A percentile compares a stretch with the other conserved stretches of the same genome.
Conservation (phyloP, 768 basidiomycete species). For the Coprinellus micaceus region DNA sequence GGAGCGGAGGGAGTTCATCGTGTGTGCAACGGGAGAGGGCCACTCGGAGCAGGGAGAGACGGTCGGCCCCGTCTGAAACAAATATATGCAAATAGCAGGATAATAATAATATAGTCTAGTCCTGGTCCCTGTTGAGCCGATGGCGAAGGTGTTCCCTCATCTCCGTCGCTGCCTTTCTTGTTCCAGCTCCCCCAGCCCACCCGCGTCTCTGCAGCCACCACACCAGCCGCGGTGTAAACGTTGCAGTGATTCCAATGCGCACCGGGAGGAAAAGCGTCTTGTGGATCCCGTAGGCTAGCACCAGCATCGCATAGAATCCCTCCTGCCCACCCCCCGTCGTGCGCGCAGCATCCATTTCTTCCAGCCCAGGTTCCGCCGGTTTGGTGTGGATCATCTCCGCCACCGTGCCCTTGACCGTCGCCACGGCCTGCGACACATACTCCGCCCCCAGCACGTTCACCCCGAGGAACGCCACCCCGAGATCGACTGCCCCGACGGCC, state of each 20-base stretch:
- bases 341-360: conserved; percentile 51
- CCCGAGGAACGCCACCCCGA: conserved; percentile 76
- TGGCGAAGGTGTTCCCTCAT: conserved; percentile 47
- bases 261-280: conserved; percentile 91
- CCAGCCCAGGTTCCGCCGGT: conserved; percentile 63
- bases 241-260: conserved; percentile 84
- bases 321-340: conserved; percentile 47
- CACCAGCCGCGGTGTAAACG: conserved; percentile 81
- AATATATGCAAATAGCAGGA: conserved; percentile 3
- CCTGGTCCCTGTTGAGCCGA: conserved; percentile 32
- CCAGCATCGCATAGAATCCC: conserved; percentile 87
- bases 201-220: conserved; percentile 76
- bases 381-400: conserved; percentile 43
- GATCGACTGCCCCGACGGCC: conserved; percentile 71
- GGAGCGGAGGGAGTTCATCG: conserved; percentile 47
- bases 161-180: conserved; percentile 57
- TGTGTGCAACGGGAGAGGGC: not conserved
- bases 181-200: conserved; percentile 76
- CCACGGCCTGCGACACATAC: conserved; percentile 69
- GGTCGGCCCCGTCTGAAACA: conserved; percentile 2
- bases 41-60: not conserved
- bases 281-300: conserved; percentile 92
- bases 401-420: conserved; percentile 50
- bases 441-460: conserved; percentile 90
- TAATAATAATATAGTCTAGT: conserved; percentile 5